Evolutionary conservation across 2,329 filamentous ascomycete genomes (phyloP), one percentile per base, ranked within the genome.

Genomic region (Sporothrix globosa): DNA sequence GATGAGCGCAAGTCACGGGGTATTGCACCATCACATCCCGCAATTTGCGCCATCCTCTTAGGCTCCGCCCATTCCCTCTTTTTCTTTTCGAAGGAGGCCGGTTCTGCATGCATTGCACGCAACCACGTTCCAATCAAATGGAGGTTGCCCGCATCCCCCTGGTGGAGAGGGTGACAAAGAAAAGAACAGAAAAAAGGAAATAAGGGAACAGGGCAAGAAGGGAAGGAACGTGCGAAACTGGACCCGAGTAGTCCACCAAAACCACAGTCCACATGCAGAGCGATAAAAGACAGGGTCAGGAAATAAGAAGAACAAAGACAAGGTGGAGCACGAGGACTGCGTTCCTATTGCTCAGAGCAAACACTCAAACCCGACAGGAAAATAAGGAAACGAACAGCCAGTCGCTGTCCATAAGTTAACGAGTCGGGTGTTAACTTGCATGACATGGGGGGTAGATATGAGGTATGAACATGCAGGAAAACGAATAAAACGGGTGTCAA

Each of bases 21-120:
- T 85, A 88, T 88, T 83, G 85, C 86, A 85, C 83, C 85, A 88
- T 88, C 82, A 79, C 75, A 75, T 75, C 77, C 73, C 73, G 73
- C 74, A 78, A 83, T 82, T 84, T 82, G 81, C 80, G 80, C 80
- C 80, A 78, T 73, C 75, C 78, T 77, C 76, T 71, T 72, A 74
- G 74, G 72, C 72, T 70, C 71, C 75, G 73, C 74, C 76, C 73
- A 73, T 63, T 63, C 60, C 41, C 24, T 50, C 46, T 24, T 7
- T 53, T 21, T 3, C 27, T 27, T 11, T 21, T 67, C 34, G 48
- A 67, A 13, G 50, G 58, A 65, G 56, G 58, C 71, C 66, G 71
- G 72, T 71, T 63, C 46, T 69, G 74, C 74, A 76, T 75, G 74
- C 74, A 75, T 50, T 69, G 69, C 61, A 44, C 52, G 66, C 66